Conservation (phyloP, 2,329 filamentous ascomycete species). For the Aureobasidium sp. region DNA sequence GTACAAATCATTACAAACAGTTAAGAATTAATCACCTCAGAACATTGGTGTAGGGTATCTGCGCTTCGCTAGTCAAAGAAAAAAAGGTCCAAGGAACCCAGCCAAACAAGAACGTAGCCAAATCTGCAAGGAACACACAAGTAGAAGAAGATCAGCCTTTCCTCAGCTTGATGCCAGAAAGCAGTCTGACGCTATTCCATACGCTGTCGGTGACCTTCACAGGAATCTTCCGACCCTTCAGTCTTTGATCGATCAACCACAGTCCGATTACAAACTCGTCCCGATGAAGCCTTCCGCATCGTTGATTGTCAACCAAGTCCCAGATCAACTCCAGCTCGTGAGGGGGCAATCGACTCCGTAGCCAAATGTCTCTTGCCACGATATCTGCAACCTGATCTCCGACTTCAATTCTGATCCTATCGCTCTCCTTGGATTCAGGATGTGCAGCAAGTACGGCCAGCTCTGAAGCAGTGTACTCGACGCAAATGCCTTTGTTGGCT, state of each 20-base stretch:
- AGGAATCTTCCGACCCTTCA: constrained; percentile 74
- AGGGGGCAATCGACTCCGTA: constrained; percentile 57
- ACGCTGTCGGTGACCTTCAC: constrained; percentile 64
- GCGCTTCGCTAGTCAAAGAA: background rate
- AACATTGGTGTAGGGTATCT: background rate
- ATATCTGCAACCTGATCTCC: constrained; percentile 57
- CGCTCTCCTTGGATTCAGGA: constrained; percentile 2
- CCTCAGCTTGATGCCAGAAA: constrained; percentile 33
- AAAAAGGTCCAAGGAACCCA: background rate
- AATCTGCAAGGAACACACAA: background rate
- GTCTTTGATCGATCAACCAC: constrained; percentile 73
- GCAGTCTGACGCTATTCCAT: constrained; percentile 59
- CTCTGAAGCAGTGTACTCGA: constrained; percentile 23
- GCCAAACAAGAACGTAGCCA: background rate
- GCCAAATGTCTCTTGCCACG: constrained; percentile 70
- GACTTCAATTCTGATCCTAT: background rate
- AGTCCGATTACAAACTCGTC: constrained; percentile 76
- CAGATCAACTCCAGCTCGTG: constrained; percentile 70
- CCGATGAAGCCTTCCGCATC: constrained; percentile 51
- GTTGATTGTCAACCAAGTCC: constrained; percentile 60
- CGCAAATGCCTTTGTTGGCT: constrained; percentile 60
- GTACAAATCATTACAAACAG: background rate
- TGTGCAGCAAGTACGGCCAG: constrained; percentile 16
- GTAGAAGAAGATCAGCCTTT: background rate
- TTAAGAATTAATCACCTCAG: background rate